These are phyloP conservation scores for Metarhizium anisopliae DNA, from an alignment of 2,329 filamentous ascomycete species.

Conservation along the genomic window DNA sequence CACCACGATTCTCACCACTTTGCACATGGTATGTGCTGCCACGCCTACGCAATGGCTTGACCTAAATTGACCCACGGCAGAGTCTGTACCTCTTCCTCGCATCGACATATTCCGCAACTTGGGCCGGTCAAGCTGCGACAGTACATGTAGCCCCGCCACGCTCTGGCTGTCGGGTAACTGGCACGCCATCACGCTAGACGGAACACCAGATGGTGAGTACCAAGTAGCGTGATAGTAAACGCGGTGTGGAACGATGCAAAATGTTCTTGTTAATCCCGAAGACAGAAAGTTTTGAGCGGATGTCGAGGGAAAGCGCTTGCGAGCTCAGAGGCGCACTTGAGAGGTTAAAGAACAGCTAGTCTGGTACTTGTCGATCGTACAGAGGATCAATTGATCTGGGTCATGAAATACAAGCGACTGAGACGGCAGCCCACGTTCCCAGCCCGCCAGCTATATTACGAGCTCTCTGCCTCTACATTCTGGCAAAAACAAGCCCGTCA, in stretches of 20 bases:
- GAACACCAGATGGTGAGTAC: constrained; percentile 12
- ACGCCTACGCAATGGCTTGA: background rate
- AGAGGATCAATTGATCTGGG: too few species aligned
- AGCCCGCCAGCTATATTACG: too few species aligned
- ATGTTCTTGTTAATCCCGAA: background rate
- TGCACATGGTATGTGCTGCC: constrained; percentile 1
- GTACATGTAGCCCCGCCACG: constrained; percentile 7
- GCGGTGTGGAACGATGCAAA: too few species aligned
- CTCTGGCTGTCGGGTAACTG: constrained; percentile 15
- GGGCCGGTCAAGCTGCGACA: background rate
- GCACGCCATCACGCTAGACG: constrained; percentile 13
- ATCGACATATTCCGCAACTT: constrained; percentile 9
- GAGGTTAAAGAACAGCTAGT: constrained; percentile 8
- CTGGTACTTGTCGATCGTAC: background rate
- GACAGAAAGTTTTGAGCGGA: constrained; percentile 11
- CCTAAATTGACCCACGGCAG: background rate
- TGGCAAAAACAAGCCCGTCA: too few species aligned
- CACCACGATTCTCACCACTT: constrained; percentile 8
- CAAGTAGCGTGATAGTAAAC: too few species aligned
- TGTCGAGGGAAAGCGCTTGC: constrained; percentile 10
- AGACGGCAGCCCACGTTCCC: too few species aligned
- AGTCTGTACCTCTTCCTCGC: constrained; percentile 7
- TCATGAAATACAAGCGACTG: too few species aligned
- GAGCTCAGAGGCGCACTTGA: constrained; percentile 10
- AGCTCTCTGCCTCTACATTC: too few species aligned